Evolutionary conservation across 2,329 filamentous ascomycete genomes (phyloP), one percentile per base, ranked within the genome.

Genomic region (Diplodia corticola): DNA sequence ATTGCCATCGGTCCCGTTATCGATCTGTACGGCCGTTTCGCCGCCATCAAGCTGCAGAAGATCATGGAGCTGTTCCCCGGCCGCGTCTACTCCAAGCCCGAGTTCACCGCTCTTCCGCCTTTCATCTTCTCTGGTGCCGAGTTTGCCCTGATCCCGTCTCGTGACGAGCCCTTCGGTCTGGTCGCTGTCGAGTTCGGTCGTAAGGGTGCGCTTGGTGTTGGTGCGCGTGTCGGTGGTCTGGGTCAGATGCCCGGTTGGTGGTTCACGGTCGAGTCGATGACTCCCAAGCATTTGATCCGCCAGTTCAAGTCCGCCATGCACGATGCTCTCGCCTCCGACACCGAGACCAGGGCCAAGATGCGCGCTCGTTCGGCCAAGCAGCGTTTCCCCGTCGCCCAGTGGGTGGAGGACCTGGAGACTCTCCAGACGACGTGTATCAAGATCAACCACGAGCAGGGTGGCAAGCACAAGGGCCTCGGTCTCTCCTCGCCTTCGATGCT

Each of bases 211-310:
- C 80, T 90, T 50, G 88, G 88, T 70, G 86, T 90, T 65, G 88
- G 88, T 53, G 86, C 87, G 44, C 82, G 87, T 64, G 88, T 90
- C 44, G 88, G 88, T 69, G 88, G 88, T 64, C 80, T 90, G 17
- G 72, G 88, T n/a, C 85, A 88, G 72, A 89, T 90, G 87, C 88
- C 88, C 22, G 88, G 88, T 26, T 89, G 87, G 84, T 90, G 88
- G 88, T 90, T 86, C 74, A 89, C 88, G 0, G 85, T 90, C 65
- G 88, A 90, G 73, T 88, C 86, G 0, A 87, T 83, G 5, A 85
- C 85, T 1, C 88, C 87, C 0, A 82, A 82, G 50, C 88, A 90
- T 77, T 77, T 89, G 50, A 79, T 89, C 64, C 83, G 85, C 53
- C 88, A 90, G 72, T 89, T 90, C 79, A 87, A 86, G 73, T 80